Conservation (phyloP, 2,329 filamentous ascomycete genomes). For the Parafenestella ontariensis region DNA sequence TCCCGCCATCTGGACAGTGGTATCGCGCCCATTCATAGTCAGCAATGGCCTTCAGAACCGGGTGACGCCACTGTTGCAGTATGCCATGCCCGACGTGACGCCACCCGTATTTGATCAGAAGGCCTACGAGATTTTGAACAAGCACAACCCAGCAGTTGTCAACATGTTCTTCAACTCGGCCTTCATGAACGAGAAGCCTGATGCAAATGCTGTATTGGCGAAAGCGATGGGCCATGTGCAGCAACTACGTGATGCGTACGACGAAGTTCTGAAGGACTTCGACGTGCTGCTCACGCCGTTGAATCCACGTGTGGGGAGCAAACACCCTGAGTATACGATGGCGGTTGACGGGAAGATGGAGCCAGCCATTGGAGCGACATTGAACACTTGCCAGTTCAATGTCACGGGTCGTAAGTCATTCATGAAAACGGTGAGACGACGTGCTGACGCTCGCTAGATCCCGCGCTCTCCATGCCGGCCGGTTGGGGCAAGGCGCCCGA, state of each 20-base stretch:
- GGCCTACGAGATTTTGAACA: conserved; percentile 55
- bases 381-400: conserved; percentile 58
- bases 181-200: conserved; percentile 35
- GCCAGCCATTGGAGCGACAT: conserved; percentile 54
- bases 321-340: conserved; percentile 46
- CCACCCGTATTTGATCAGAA: conserved; percentile 42
- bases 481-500: conserved; percentile 32
- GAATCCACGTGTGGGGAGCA: conserved; percentile 55
- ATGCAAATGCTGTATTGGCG: conserved; percentile 44
- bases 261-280: conserved; percentile 51
- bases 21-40: conserved; percentile 39
- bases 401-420: conserved; percentile 51
- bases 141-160: conserved; percentile 55
- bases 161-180: conserved; percentile 53
- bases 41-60: conserved; percentile 33
- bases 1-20: conserved; percentile 58
- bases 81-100: conserved; percentile 38
- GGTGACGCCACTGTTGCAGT: conserved; percentile 35
- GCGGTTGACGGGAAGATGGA: conserved; percentile 52
- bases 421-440: not conserved
- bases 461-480: conserved; percentile 57
- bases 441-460: conserved; percentile 37
- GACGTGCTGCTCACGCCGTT: conserved; percentile 60
- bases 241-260: conserved; percentile 58
- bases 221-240: conserved; percentile 58